A percentile compares a stretch with the other conserved stretches of the same genome.
Evolutionary conservation across 352 stramenopile genomes (phyloP).

Genomic region (Chrysophaeum taylorii): DNA sequence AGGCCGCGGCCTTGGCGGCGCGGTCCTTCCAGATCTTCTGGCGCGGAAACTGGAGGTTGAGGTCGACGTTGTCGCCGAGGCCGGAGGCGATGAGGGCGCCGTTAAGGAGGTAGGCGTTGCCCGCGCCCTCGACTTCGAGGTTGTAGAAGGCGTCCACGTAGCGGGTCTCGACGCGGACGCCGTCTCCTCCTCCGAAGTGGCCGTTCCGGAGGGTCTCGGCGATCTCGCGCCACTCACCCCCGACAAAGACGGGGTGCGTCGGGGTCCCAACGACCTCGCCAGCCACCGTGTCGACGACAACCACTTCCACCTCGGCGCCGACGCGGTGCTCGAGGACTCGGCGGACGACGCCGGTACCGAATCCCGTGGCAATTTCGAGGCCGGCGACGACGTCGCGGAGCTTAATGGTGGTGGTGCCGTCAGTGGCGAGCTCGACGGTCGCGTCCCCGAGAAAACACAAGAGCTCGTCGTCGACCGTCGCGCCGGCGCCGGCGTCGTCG

Average conservation of each 20-base stretch:
- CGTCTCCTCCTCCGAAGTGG: no score
- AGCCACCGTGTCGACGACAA: conserved; percentile 12
- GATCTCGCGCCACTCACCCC: conserved; percentile 18
- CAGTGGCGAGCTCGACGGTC: conserved; percentile 20
- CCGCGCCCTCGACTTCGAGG: conserved; percentile 25
- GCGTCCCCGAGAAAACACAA: conserved; percentile 18
- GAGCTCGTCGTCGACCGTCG: background rate
- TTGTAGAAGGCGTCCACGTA: conserved; percentile 27
- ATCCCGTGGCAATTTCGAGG: conserved; percentile 15
- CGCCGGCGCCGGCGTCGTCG: conserved; percentile 9
- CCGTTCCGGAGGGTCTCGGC: background rate
- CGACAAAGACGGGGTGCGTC: conserved; percentile 19
- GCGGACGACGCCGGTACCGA: conserved; percentile 19
- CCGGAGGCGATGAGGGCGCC: background rate
- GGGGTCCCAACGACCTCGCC: conserved; percentile 24
- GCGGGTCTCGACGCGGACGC: background rate
- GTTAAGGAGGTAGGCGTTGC: no score
- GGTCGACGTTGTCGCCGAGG: background rate
- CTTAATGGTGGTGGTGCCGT: conserved; percentile 13
- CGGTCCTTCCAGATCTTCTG: no score
- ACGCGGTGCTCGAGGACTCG: conserved; percentile 18
- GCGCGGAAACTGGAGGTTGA: no score
- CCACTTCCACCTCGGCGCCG: background rate
- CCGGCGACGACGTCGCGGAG: conserved; percentile 8
- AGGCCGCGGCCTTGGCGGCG: background rate